A percentile compares a stretch with the other conserved stretches of the same genome.
phyloP scores from a whole-genome alignment of 768 basidiomycete genomes.

The Panaeolus papilionaceus region DNA sequence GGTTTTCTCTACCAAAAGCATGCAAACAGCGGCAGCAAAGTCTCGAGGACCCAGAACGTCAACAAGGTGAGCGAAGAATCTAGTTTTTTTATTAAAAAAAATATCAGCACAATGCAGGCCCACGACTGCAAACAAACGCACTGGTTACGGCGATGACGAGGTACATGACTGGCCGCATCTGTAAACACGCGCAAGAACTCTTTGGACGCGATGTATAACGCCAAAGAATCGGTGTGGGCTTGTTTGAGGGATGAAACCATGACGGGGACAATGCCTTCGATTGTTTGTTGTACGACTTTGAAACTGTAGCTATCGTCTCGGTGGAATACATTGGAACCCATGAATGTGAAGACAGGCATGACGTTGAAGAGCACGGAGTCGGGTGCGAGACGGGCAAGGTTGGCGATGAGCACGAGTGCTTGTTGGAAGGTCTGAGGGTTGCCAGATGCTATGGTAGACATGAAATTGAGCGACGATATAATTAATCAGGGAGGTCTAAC shows the following conservation, averaged over 20 bases:
- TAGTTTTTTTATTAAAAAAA: conserved; percentile 32
- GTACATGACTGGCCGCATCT: conserved; percentile 90
- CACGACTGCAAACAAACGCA: conserved; percentile 39
- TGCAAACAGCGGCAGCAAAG: conserved; percentile 82
- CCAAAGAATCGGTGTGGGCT: conserved; percentile 56
- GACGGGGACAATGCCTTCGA: conserved; percentile 92
- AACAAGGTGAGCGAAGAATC: conserved; percentile 90
- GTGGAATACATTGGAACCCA: conserved; percentile 98
- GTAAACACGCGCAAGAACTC: conserved; percentile 93
- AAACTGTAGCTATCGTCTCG: conserved; percentile 96
- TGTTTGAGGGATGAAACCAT: conserved; percentile 82
- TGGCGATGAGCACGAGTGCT: conserved; percentile 87
- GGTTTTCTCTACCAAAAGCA: conserved; percentile 85
- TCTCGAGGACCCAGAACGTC: conserved; percentile 80
- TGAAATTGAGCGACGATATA: conserved; percentile 14
- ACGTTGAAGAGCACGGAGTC: conserved; percentile 93
- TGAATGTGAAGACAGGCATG: conserved; percentile 99
- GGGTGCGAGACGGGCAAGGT: conserved; percentile 81
- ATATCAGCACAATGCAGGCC: conserved; percentile 7
- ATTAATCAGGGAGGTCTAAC: conserved; percentile 22
- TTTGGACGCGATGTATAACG: conserved; percentile 71
- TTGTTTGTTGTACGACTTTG: conserved; percentile 93
- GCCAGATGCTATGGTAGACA: conserved; percentile 63
- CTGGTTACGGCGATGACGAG: conserved; percentile 91
- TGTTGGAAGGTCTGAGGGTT: conserved; percentile 97